phyloP scores from a whole-genome alignment of 768 basidiomycete genomes.

The Lyophyllum semitale region DNA sequence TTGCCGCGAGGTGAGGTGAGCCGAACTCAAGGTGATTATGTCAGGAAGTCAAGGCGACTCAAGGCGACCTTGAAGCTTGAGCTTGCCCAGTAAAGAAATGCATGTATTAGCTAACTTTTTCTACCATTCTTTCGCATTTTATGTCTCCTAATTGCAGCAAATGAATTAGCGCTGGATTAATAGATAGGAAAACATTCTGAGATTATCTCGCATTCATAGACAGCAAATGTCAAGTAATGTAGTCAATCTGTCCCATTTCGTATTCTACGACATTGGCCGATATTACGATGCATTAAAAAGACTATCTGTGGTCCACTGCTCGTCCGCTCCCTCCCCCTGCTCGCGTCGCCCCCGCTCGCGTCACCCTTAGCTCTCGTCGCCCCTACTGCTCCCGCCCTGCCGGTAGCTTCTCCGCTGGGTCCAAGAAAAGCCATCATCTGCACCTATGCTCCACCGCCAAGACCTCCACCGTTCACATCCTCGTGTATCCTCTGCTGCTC shows the following conservation, averaged over 20 bases:
- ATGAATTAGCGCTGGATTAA: not conserved
- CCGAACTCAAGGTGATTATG: no score
- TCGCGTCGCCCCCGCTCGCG: not conserved
- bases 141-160: not conserved
- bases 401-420: not conserved
- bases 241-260: not conserved
- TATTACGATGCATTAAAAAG: not conserved
- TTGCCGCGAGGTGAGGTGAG: no score
- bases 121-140: not conserved
- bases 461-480: not conserved
- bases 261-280: not conserved
- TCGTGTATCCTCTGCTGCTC: not conserved
- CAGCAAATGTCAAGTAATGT: not conserved
- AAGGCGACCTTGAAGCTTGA: no score
- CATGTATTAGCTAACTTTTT: not conserved
- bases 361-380: not conserved
- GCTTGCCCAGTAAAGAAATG: not conserved
- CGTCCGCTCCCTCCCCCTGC: not conserved
- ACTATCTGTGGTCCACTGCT: not conserved
- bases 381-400: not conserved
- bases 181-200: not conserved
- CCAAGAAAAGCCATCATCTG: not conserved
- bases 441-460: not conserved
- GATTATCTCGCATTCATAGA: not conserved
- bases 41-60: no score